Base-by-base conservation (phyloP, 129 eudicot genomes). In the Arctium minus region DNA sequence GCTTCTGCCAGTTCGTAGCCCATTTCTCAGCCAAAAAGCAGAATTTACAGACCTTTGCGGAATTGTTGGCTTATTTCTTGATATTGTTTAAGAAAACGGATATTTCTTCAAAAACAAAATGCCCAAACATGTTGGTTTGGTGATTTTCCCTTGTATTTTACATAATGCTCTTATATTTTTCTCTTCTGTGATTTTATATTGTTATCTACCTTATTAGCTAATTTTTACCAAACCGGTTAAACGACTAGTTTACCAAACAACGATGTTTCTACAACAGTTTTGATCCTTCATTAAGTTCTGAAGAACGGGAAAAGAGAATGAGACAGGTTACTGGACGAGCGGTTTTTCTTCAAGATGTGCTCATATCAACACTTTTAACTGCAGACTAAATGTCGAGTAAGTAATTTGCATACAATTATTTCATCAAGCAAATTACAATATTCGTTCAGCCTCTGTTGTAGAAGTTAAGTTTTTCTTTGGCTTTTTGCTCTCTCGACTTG, bases 291-390 rank as follows among this genome's bases (percentile, higher is more conserved):
- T 85, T 95, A 79, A 95, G 97, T 80, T 62, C 13, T 65, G 98
- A 95, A 87, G 98, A 95, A 89, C 86, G 92, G 68, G 92, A 91
- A 80, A 88, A 82, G 73, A 90, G 93, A 85, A 87, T 87, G 80
- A 84, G 79, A 73, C 98, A 91, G 85, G 97, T 89, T 8, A 76
- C 97, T 27, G 94, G 92, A 72, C 85, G 90, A 81, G 97, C 98
- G 27, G 89, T 88, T 74, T 95, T 95, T 76, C 87, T 95, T 71
- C 98, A 95, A 89, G 98, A 95, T 86, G 75, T 95, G 88, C 83
- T 95, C n/a, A 78, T 85, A 79, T 91, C 97, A 40, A 89, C 94
- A 74, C 89, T 95, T 79, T 83, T 92, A 29, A 56, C 22, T 56
- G 82, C 78, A 4, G 97, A 95, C 83, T 88, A 83, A 81, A 17